phyloP scores from a whole-genome alignment of 1,284 basidiomycete genomes.

The Coniferiporia weirii region DNA sequence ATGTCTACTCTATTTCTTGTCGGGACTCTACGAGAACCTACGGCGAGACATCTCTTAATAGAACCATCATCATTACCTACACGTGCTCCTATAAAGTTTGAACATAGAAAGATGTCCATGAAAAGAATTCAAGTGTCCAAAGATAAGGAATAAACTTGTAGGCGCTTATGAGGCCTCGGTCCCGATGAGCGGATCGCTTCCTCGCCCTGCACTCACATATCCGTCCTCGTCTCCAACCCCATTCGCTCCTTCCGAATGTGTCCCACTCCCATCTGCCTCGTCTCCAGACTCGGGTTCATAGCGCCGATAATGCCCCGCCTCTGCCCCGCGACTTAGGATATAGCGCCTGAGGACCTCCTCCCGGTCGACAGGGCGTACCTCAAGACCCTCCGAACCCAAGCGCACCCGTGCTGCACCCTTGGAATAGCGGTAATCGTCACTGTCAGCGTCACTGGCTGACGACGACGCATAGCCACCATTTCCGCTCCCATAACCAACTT shows the following conservation, averaged over 20 bases:
- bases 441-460: constrained; percentile 9
- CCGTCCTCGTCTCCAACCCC: neutral
- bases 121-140: neutral
- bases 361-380: constrained; percentile 52
- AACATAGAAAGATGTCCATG: neutral
- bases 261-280: neutral
- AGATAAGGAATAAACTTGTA: no score
- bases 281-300: constrained; percentile 49
- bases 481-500: constrained; percentile 16
- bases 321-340: constrained; percentile 46
- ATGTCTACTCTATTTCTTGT: neutral
- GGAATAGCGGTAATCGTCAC: constrained; percentile 27
- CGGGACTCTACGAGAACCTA: neutral
- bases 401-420: constrained; percentile 37
- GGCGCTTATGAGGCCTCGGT: neutral
- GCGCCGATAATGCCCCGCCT: constrained; percentile 51
- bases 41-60: neutral
- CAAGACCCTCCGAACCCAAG: constrained; percentile 75
- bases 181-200: neutral
- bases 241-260: constrained; percentile 12
- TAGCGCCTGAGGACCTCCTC: constrained; percentile 57
- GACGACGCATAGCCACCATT: neutral
- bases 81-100: neutral
- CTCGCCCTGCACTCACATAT: no score
- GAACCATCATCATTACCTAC: neutral